A percentile compares a stretch with the other conserved stretches of the same genome.
These are phyloP conservation scores for Acanthamoeba castellanii DNA, from an alignment of 208 protist genomes.

Conservation along the genomic window DNA sequence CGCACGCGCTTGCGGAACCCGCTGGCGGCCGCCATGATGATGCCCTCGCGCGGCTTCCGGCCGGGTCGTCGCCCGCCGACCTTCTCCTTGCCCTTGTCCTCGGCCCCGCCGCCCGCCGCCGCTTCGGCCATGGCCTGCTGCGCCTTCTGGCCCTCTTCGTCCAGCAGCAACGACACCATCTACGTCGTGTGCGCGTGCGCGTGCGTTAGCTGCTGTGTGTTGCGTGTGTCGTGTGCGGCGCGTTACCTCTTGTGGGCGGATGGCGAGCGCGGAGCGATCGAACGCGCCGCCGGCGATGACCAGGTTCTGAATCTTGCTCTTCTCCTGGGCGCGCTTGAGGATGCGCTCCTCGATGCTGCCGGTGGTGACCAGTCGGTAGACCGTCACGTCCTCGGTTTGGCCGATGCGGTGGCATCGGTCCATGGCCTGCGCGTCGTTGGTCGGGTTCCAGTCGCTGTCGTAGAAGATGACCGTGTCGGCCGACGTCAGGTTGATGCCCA, in stretches of 20 bases:
- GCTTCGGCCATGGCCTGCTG: neutral
- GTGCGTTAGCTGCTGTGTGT: no score
- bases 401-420: slow-evolving; percentile 89
- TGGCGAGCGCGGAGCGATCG: slow-evolving; percentile 43
- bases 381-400: slow-evolving; percentile 88
- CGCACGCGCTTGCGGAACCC: slow-evolving; percentile 8
- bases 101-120: neutral
- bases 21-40: slow-evolving; percentile 7
- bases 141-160: slow-evolving; percentile 75
- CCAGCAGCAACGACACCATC: neutral
- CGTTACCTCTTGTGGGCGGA: slow-evolving; percentile 42
- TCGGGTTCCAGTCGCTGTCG: slow-evolving; percentile 91
- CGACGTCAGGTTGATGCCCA: slow-evolving; percentile 90
- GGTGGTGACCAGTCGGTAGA: slow-evolving; percentile 86
- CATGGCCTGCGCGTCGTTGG: slow-evolving; percentile 87
- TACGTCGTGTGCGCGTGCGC: no score
- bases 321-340: slow-evolving; percentile 84
- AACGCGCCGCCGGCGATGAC: slow-evolving; percentile 82
- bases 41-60: slow-evolving; percentile 6
- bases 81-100: slow-evolving; percentile 11
- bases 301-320: slow-evolving; percentile 84
- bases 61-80: neutral
- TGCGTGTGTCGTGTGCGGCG: neutral
- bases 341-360: slow-evolving; percentile 87
- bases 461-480: slow-evolving; percentile 91